Conservation (phyloP, 768 basidiomycete species). For the Crucibulum laeve region DNA sequence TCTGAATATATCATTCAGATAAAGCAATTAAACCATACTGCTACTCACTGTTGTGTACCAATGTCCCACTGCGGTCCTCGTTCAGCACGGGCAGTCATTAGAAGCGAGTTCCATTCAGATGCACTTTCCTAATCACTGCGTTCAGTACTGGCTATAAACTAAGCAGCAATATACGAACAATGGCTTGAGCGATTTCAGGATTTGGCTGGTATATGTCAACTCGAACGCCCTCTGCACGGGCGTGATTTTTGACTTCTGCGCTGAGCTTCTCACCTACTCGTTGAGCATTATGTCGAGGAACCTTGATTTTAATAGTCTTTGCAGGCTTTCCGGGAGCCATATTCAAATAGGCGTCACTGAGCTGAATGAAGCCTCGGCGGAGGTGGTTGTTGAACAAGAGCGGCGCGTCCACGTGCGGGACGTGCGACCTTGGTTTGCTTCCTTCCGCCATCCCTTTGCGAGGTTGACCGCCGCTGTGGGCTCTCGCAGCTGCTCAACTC, state of each 20-base stretch:
- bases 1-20: constrained; percentile 26
- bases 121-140: constrained; percentile 54
- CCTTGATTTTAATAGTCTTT: constrained; percentile 55
- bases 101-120: constrained; percentile 81
- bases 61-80: constrained; percentile 88
- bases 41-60: constrained; percentile 78
- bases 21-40: background rate
- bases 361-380: background rate
- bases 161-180: constrained; percentile 41
- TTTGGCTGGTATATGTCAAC: constrained; percentile 62
- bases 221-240: constrained; percentile 41
- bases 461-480: too few relatives aligned
- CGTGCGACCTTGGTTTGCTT: too few relatives aligned
- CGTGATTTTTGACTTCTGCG: constrained; percentile 52
- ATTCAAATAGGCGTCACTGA: background rate
- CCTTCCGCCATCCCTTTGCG: too few relatives aligned
- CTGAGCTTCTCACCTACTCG: constrained; percentile 61
- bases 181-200: constrained; percentile 59
- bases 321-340: constrained; percentile 64
- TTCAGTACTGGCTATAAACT: background rate
- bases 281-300: constrained; percentile 75
- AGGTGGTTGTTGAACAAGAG: background rate
- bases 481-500: too few relatives aligned
- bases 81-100: constrained; percentile 74
- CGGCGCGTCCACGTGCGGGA: constrained; percentile 1